phyloP scores from a whole-genome alignment of 805 yeast species.

The Candida koratica region DNA sequence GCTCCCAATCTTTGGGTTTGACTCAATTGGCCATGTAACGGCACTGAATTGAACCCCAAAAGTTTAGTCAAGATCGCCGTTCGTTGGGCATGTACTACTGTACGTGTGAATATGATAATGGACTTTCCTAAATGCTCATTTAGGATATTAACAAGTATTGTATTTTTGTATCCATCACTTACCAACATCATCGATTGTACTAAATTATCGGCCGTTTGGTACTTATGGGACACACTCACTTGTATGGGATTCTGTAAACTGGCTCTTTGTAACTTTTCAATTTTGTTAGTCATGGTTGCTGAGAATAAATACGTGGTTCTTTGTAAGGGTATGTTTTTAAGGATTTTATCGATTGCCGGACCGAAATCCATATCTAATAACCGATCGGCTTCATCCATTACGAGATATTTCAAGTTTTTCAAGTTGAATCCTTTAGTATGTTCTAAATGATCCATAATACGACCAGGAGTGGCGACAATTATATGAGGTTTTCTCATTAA shows the following conservation, averaged over 20 bases:
- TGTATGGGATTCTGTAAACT: constrained; percentile 84
- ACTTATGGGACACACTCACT: constrained; percentile 83
- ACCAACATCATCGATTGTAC: constrained; percentile 85
- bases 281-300: constrained; percentile 96
- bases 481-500: constrained; percentile 91
- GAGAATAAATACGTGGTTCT: constrained; percentile 84
- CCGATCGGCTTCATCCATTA: constrained; percentile 97
- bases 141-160: constrained; percentile 74
- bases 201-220: constrained; percentile 91
- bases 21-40: constrained; percentile 87
- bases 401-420: constrained; percentile 72
- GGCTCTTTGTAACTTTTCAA: constrained; percentile 92
- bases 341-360: constrained; percentile 83
- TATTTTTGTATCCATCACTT: constrained; percentile 90
- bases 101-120: constrained; percentile 84
- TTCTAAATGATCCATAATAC: constrained; percentile 90
- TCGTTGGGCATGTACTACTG: constrained; percentile 93
- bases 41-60: constrained; percentile 84
- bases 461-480: constrained; percentile 93
- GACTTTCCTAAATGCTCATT: constrained; percentile 85
- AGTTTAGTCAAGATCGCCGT: constrained; percentile 76
- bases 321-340: constrained; percentile 78
- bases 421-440: constrained; percentile 86
- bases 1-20: constrained; percentile 85
- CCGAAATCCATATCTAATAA: constrained; percentile 95